Percentiles rank a stretch among this genome's conserved stretches.
These are phyloP conservation scores for Angomonas deanei DNA, from an alignment of 208 protist species.

Conservation along the genomic window DNA sequence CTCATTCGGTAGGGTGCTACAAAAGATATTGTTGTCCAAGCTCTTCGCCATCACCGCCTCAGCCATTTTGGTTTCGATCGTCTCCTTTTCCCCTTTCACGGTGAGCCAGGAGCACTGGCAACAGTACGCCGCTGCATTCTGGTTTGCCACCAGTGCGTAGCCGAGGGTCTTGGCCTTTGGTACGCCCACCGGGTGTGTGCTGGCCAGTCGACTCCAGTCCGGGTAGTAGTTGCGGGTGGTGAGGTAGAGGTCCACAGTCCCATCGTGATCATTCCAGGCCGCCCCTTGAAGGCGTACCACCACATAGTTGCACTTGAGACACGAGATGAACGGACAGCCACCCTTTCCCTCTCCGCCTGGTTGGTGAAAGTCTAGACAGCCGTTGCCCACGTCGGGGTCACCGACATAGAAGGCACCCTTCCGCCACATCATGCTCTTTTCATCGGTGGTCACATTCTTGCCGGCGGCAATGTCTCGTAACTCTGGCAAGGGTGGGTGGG, in stretches of 20 bases:
- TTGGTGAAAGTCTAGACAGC: slow-evolving; percentile 47
- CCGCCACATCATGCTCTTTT: slow-evolving; percentile 20
- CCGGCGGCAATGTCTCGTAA: slow-evolving; percentile 30
- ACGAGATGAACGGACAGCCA: slow-evolving; percentile 69
- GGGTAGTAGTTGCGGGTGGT: slow-evolving; percentile 85
- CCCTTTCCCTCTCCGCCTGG: slow-evolving; percentile 23
- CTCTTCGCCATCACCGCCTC: slow-evolving; percentile 20
- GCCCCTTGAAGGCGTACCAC: slow-evolving; percentile 78
- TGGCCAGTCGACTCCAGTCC: slow-evolving; percentile 76
- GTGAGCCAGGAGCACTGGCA: slow-evolving; percentile 87
- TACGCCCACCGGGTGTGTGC: slow-evolving; percentile 40
- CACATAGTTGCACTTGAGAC: slow-evolving; percentile 67
- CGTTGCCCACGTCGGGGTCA: slow-evolving; percentile 51
- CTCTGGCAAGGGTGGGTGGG: slow-evolving; percentile 34
- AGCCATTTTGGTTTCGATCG: slow-evolving; percentile 54
- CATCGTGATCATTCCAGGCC: slow-evolving; percentile 51
- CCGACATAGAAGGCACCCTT: slow-evolving; percentile 70
- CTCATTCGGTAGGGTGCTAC: slow-evolving; percentile 39
- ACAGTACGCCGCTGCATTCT: slow-evolving; percentile 63
- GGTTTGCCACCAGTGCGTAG: slow-evolving; percentile 27
- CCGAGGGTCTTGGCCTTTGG: slow-evolving; percentile 2
- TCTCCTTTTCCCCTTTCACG: slow-evolving; percentile 24
- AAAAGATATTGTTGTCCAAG: slow-evolving; percentile 24
- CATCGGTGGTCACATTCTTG: slow-evolving; percentile 12
- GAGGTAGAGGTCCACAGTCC: slow-evolving; percentile 65